Evolutionary conservation across 2,329 filamentous ascomycete genomes (phyloP).

Genomic region (Sphaerulina vaccinii): DNA sequence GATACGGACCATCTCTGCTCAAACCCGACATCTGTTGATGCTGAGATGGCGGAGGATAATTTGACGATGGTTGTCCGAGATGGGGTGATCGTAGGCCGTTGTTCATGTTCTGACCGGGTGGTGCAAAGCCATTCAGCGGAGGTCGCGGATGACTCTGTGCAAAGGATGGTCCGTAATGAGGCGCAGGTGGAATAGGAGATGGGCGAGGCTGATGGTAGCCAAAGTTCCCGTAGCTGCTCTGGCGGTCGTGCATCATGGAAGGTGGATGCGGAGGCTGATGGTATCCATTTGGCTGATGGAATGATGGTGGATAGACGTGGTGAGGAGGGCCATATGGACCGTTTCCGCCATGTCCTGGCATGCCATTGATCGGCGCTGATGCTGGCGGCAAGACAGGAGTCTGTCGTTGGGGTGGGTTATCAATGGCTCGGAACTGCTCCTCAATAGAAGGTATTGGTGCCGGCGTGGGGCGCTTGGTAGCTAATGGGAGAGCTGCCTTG

Average conservation of each 20-base stretch:
- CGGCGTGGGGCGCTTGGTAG: conserved; percentile 24
- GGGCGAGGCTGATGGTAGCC: conserved; percentile 21
- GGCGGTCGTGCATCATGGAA: conserved; percentile 27
- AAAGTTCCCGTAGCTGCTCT: conserved; percentile 23
- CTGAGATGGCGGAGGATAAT: conserved; percentile 20
- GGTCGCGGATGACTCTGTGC: conserved; percentile 18
- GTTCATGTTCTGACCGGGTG: conserved; percentile 31
- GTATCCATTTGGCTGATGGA: conserved; percentile 30
- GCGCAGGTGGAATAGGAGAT: conserved; percentile 19
- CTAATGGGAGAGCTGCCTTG: conserved; percentile 26
- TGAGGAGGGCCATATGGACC: conserved; percentile 21
- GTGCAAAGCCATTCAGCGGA: conserved; percentile 28
- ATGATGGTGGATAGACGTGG: conserved; percentile 30
- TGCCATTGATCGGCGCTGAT: conserved; percentile 20
- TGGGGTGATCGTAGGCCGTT: conserved; percentile 41
- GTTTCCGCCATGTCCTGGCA: conserved; percentile 18
- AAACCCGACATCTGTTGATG: conserved; percentile 20
- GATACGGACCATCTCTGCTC: conserved; percentile 12
- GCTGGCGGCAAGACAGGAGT: conserved; percentile 15
- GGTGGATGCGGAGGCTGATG: conserved; percentile 17
- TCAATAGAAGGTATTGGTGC: conserved; percentile 24
- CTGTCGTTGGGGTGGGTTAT: conserved; percentile 24
- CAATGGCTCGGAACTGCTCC: conserved; percentile 32
- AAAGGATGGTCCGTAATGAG: conserved; percentile 16
- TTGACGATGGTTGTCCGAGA: conserved; percentile 32